phyloP scores from a whole-genome alignment of 1,139 yeast genomes.

The Nakaseomyces kungkrabaensis region DNA sequence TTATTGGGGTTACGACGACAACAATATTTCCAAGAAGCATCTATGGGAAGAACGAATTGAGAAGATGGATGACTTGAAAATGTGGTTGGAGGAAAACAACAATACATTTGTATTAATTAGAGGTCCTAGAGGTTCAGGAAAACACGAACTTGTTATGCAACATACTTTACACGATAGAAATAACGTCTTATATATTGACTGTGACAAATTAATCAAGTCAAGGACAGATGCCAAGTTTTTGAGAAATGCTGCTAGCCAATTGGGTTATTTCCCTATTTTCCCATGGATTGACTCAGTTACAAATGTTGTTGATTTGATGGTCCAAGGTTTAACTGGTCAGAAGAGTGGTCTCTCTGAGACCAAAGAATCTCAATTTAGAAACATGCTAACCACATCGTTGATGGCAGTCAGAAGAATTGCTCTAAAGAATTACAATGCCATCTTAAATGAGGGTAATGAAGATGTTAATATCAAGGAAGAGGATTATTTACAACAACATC shows the following conservation, averaged over 20 bases:
- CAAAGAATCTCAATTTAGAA: conserved; percentile 72
- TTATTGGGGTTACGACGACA: conserved; percentile 31
- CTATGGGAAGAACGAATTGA: conserved; percentile 68
- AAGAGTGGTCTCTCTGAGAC: conserved; percentile 85
- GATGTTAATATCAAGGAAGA: conserved; percentile 49
- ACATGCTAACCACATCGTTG: conserved; percentile 65
- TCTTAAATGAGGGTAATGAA: conserved; percentile 25
- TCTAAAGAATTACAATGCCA: conserved; percentile 33
- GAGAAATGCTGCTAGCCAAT: conserved; percentile 56
- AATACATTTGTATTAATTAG: conserved; percentile 77
- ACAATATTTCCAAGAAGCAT: conserved; percentile 33
- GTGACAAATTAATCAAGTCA: conserved; percentile 63
- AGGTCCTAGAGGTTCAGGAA: conserved; percentile 95
- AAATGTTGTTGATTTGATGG: conserved; percentile 70
- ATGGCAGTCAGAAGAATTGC: conserved; percentile 70
- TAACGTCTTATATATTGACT: conserved; percentile 63
- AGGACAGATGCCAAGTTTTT: conserved; percentile 65
- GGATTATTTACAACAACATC: conserved; percentile 74
- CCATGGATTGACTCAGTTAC: conserved; percentile 85
- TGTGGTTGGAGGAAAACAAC: conserved; percentile 72
- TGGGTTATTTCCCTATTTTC: conserved; percentile 89
- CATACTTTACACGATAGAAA: conserved; percentile 49
- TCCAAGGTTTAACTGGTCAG: conserved; percentile 89
- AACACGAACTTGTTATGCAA: conserved; percentile 66
- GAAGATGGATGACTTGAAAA: conserved; percentile 53